Evolutionary conservation across 306 rosid genomes (phyloP), one percentile per base, ranked within the genome.

Genomic region (Mucuna pruriens): DNA sequence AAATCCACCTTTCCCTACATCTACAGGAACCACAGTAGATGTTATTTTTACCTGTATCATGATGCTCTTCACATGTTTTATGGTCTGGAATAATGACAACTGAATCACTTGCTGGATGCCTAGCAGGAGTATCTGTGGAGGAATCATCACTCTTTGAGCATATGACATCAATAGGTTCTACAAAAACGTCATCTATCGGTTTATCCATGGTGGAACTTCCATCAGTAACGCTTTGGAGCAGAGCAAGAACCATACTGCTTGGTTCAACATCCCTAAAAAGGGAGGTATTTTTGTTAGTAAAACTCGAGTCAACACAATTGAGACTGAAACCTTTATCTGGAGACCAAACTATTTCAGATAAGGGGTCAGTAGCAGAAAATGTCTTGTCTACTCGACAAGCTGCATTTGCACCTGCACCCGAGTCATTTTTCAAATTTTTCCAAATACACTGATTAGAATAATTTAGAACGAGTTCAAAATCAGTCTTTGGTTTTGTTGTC

Each of bases 341-440:
- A 87, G 93, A 89, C 99, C 99, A 95, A 80, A 95, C 98, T 75
- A 95, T 89, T 83, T 95, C 99, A 70, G 97, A 91, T 29, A 95
- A 72, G 46, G 97, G 91, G 5, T 87, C 89, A 39, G 77, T 34
- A 75, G 90, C 75, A 79, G 88, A 83, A 85, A 85, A 82, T 79
- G 82, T 51, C 83, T 68, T 81, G 87, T 82, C 84, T 77, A 74
- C 63, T 90, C 77, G 83, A 42, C 84, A 89, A 87, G 81, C 90
- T 88, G 97, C 99, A 95, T 95, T 91, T 95, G 96, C 99, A 93
- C 97, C 97, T 95, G 92, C 99, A 93, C 98, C 89, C 45, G 83
- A 74, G 39, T 85, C 90, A 80, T 80, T 79, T 36, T 67, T 81
- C 87, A 85, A 69, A 13, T 31, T 67, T 71, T 84, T 71, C 86